Evolutionary conservation across 139 green algal genomes (phyloP).

Genomic region (Monoraphidium neglectum): DNA sequence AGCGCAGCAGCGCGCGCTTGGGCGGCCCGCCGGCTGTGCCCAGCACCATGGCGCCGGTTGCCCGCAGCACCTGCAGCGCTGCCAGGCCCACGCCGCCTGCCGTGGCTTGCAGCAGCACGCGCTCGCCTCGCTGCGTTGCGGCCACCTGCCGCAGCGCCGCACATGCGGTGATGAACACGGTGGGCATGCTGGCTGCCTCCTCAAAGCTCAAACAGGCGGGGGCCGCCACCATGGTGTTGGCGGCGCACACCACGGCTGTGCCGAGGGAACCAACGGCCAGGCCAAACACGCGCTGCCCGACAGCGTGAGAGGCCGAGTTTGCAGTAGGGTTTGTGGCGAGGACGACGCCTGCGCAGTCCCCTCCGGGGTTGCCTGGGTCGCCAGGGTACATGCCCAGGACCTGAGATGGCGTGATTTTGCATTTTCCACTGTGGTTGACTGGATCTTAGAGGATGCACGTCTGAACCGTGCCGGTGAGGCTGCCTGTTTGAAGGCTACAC

Average conservation of each 20-base stretch:
- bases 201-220: slow-evolving; percentile 68
- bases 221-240: slow-evolving; percentile 62
- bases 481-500: no score
- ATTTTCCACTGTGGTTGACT: no score
- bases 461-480: no score
- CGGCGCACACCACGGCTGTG: slow-evolving; percentile 22
- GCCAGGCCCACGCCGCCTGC: slow-evolving; percentile 67
- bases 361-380: slow-evolving; percentile 77
- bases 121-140: slow-evolving; percentile 30
- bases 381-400: slow-evolving; percentile 87
- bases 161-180: slow-evolving; percentile 82
- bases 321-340: slow-evolving; percentile 22
- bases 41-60: slow-evolving; percentile 41
- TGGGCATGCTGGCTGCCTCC: slow-evolving; percentile 73
- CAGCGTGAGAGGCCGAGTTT: slow-evolving; percentile 1
- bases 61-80: slow-evolving; percentile 60
- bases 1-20: slow-evolving; percentile 74
- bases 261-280: slow-evolving; percentile 78
- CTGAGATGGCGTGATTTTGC: slow-evolving; percentile 50
- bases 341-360: slow-evolving; percentile 82
- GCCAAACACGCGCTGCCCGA: slow-evolving; percentile 81
- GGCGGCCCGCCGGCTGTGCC: slow-evolving; percentile 68
- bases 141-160: slow-evolving; percentile 49
- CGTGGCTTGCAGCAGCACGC: slow-evolving; percentile 66
- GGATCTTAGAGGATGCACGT: no score